These are phyloP conservation scores for Geotrichum macrosporum DNA, from an alignment of 1,139 yeast species.

Conservation along the genomic window DNA sequence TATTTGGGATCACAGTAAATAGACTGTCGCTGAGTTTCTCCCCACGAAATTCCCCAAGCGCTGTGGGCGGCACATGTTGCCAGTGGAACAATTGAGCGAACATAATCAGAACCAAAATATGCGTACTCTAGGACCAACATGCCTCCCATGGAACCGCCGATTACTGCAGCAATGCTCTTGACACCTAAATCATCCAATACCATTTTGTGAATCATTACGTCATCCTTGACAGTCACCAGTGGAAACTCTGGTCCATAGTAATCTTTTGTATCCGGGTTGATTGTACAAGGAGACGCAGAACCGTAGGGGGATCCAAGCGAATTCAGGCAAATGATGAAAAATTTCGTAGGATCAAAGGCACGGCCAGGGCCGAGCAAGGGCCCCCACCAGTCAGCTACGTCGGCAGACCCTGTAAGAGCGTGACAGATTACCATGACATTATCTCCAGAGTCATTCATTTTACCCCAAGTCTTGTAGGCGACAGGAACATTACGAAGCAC, in stretches of 20 bases:
- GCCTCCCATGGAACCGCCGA: constrained; percentile 99
- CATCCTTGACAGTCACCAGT: constrained; percentile 85
- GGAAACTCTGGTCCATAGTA: constrained; percentile 95
- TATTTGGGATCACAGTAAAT: constrained; percentile 93
- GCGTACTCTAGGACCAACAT: constrained; percentile 90
- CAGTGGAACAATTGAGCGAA: constrained; percentile 68
- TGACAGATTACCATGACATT: constrained; percentile 88
- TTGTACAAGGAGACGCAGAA: constrained; percentile 83
- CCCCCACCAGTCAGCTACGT: constrained; percentile 98
- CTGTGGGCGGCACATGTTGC: constrained; percentile 94
- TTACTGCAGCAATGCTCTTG: constrained; percentile 69
- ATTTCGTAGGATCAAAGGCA: constrained; percentile 87
- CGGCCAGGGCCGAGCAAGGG: constrained; percentile 80
- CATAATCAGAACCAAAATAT: constrained; percentile 66
- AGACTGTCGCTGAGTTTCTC: constrained; percentile 95
- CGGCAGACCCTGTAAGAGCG: constrained; percentile 93
- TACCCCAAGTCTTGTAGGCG: constrained; percentile 96
- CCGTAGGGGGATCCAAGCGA: constrained; percentile 96
- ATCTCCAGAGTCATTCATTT: constrained; percentile 57
- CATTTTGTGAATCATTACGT: constrained; percentile 69
- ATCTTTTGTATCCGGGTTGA: constrained; percentile 65
- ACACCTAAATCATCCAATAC: constrained; percentile 73
- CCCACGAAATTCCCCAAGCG: constrained; percentile 99
- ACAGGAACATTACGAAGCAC: constrained; percentile 70
- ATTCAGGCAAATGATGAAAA: constrained; percentile 80